Base-by-base conservation (phyloP, 768 basidiomycete species). In the Leucosporidium yakuticum region DNA sequence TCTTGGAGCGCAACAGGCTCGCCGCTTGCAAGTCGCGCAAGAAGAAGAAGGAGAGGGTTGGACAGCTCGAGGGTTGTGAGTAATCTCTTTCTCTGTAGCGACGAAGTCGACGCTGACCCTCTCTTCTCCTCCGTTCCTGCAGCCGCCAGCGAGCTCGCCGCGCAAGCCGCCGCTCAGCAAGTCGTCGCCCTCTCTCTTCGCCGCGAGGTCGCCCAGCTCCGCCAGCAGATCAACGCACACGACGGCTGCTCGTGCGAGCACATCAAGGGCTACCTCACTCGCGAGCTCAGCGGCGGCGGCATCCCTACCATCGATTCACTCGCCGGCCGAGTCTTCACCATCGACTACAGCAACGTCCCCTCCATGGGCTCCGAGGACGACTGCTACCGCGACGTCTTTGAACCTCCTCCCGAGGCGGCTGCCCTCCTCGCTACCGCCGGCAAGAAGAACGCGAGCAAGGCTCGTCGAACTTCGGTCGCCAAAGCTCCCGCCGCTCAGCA, bases 1-100 rank as follows among this genome's bases (percentile, higher is more conserved):
- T 72, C 48, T 64, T 74, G 50, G 74, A 74, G 63, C 63, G 74
- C 17, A 74, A 74, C 61, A 54, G 74, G 21, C 17, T 74, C 34
- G 74, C 74, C 14, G 74, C 74, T 25, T 70, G 68, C 71, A 74
- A 74, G 66, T 68, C 65, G 27, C 60, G 74, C 29, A 61, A 66
- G 62, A 74, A 74, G 74, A 74, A 74, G 71, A 74, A 74, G 69
- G 71, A 72, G 54, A 65, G 62, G 62, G 59, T 68, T 11, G 59
- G 59, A 23, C 53, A 62, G 25, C 63, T 74, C 29, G 73, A 74
- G 56, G n/a, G 57, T n/a, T 58, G 65, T 65, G 7, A 36, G 68
- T 64, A 8, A 19, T n/a, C 4, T 29, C 34, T 25, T 44, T 39
- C 27, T 17, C 12, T 39, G 9, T 20, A 4, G 21, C 15, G 2